These are phyloP conservation scores for Pyrenochaeta sp. DNA, from an alignment of 2,329 filamentous ascomycete genomes.

Conservation along the genomic window DNA sequence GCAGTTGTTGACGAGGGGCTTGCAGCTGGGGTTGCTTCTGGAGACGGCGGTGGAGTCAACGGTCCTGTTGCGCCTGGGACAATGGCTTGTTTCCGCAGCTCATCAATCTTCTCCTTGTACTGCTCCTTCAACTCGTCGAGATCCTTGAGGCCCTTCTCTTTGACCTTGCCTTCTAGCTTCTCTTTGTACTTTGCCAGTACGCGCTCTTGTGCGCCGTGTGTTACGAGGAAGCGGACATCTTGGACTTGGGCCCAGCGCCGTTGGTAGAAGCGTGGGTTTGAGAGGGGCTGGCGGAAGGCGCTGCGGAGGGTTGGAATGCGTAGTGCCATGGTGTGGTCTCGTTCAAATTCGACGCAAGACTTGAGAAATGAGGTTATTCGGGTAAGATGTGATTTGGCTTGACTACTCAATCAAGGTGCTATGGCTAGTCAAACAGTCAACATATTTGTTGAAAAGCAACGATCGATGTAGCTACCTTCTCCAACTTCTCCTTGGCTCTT, in stretches of 20 bases:
- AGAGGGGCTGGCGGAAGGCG: slow-evolving; percentile 41
- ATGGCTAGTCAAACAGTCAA: too few relatives aligned
- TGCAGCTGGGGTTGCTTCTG: background rate
- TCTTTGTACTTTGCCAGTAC: slow-evolving; percentile 85
- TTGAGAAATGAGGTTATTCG: too few relatives aligned
- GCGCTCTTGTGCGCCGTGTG: slow-evolving; percentile 72
- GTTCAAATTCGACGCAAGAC: too few relatives aligned
- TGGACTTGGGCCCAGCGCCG: slow-evolving; percentile 91
- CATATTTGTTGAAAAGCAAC: too few relatives aligned
- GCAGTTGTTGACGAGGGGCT: background rate
- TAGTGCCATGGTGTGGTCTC: slow-evolving; percentile 28
- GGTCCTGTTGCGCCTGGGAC: slow-evolving; percentile 61
- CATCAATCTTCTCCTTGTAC: slow-evolving; percentile 83
- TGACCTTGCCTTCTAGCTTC: slow-evolving; percentile 85
- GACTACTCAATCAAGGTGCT: too few relatives aligned
- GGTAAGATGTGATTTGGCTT: too few relatives aligned
- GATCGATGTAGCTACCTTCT: too few relatives aligned
- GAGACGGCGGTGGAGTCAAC: slow-evolving; percentile 35
- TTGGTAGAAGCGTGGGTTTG: slow-evolving; percentile 59
- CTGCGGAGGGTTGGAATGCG: slow-evolving; percentile 41
- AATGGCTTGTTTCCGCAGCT: slow-evolving; percentile 73
- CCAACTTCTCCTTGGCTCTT: too few relatives aligned
- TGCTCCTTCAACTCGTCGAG: slow-evolving; percentile 80
- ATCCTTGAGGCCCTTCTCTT: slow-evolving; percentile 72
- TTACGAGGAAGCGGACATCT: slow-evolving; percentile 88